These are phyloP conservation scores for Phyllosticta citriasiana DNA, from an alignment of 2,329 filamentous ascomycete species.

Conservation along the genomic window DNA sequence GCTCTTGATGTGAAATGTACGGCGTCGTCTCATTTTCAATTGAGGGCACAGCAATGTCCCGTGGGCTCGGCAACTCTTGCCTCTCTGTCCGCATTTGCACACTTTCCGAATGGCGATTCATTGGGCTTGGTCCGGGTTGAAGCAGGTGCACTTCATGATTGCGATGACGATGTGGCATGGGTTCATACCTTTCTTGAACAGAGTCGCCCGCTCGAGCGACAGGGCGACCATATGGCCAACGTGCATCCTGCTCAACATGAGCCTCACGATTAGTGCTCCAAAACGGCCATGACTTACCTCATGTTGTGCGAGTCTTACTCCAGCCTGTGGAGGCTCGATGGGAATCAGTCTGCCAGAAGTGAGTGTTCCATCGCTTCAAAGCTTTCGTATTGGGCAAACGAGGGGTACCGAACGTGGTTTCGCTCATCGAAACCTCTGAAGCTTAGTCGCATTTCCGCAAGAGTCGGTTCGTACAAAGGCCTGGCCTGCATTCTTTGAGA, in stretches of 20 bases:
- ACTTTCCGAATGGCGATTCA: neutral
- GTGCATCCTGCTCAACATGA: neutral
- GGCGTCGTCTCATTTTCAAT: neutral
- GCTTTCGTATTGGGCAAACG: neutral
- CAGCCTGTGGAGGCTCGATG: neutral
- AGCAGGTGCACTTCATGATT: neutral
- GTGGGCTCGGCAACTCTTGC: neutral
- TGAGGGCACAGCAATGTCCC: neutral
- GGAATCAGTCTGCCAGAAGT: neutral
- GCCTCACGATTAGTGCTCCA: neutral
- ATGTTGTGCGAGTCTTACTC: neutral
- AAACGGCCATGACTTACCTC: neutral
- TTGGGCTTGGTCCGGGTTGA: neutral
- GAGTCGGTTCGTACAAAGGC: neutral
- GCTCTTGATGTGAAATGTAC: constrained; percentile 8
- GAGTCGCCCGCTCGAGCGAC: neutral
- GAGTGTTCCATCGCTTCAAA: neutral
- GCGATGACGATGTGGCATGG: neutral
- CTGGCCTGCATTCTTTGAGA: neutral
- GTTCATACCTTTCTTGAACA: neutral
- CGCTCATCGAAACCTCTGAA: neutral
- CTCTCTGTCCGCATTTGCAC: constrained; percentile 1
- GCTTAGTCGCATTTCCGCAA: neutral
- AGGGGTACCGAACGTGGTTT: neutral
- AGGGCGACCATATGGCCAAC: neutral